Conservation (phyloP, 805 yeast genomes). For the Scheffersomyces spartinae region DNA sequence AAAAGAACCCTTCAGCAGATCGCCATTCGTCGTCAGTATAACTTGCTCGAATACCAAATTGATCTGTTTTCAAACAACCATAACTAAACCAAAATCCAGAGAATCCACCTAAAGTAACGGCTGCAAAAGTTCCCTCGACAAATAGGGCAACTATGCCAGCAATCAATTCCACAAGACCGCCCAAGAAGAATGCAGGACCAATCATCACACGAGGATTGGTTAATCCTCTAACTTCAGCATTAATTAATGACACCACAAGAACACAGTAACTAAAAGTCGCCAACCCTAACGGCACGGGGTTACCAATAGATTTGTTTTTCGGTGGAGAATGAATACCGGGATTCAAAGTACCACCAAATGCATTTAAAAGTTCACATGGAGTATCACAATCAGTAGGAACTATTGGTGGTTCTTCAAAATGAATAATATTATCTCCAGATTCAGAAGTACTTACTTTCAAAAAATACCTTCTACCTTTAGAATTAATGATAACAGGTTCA, state of each 20-base stretch:
- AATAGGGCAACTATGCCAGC: slow-evolving; percentile 41
- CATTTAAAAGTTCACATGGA: slow-evolving; percentile 24
- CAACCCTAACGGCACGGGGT: slow-evolving; percentile 69
- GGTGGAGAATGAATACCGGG: slow-evolving; percentile 12
- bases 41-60: slow-evolving; percentile 42
- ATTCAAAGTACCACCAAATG: slow-evolving; percentile 24
- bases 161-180: slow-evolving; percentile 38
- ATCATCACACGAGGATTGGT: slow-evolving; percentile 29
- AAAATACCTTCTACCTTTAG: no score
- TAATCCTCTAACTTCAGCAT: slow-evolving; percentile 36
- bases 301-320: no score
- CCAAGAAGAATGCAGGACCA: slow-evolving; percentile 36
- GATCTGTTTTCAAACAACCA: slow-evolving; percentile 38
- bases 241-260: slow-evolving; percentile 37
- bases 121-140: slow-evolving; percentile 45
- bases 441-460: no score
- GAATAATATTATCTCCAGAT: no score
- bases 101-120: slow-evolving; percentile 38
- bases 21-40: slow-evolving; percentile 29
- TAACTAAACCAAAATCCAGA: slow-evolving; percentile 47
- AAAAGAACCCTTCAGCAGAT: slow-evolving; percentile 46
- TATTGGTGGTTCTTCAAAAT: no score
- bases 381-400: no score
- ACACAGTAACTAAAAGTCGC: slow-evolving; percentile 49
- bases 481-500: no score